phyloP scores from a whole-genome alignment of 2,329 filamentous ascomycete genomes.

The Monosporascus ibericus region DNA sequence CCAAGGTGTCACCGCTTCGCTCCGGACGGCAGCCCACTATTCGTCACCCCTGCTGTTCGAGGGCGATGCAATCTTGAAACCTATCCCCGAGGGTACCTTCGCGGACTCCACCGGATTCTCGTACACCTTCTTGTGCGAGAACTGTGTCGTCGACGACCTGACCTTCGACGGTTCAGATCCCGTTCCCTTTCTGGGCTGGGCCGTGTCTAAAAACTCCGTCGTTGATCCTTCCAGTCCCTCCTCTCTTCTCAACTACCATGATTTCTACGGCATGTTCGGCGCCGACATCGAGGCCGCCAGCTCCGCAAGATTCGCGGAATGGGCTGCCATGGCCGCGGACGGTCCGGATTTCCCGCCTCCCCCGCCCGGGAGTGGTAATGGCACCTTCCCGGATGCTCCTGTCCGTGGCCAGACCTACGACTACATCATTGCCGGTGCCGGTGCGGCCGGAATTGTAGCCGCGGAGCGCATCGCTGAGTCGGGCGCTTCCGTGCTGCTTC shows the following conservation, averaged over 20 bases:
- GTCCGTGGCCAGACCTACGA: slow-evolving; percentile 26
- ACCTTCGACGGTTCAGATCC: neutral
- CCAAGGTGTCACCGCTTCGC: slow-evolving; percentile 29
- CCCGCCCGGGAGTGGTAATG: neutral
- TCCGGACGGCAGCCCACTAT: slow-evolving; percentile 33
- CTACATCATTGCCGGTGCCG: slow-evolving; percentile 33
- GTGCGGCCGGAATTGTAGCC: slow-evolving; percentile 29
- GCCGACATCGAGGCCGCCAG: slow-evolving; percentile 26
- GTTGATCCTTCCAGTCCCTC: slow-evolving; percentile 24
- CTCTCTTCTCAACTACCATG: slow-evolving; percentile 32
- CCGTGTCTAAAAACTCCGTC: slow-evolving; percentile 24
- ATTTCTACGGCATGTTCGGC: slow-evolving; percentile 31
- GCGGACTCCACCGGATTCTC: slow-evolving; percentile 46
- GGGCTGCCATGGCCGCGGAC: slow-evolving; percentile 15
- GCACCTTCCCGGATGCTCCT: slow-evolving; percentile 9
- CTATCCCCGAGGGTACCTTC: slow-evolving; percentile 45
- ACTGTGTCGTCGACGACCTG: slow-evolving; percentile 31
- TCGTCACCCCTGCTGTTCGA: slow-evolving; percentile 39
- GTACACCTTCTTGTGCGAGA: slow-evolving; percentile 47
- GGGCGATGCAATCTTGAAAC: slow-evolving; percentile 31
- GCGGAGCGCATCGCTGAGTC: slow-evolving; percentile 31
- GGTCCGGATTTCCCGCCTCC: slow-evolving; percentile 4
- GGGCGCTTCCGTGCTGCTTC: slow-evolving; percentile 29
- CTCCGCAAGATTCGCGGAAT: slow-evolving; percentile 25
- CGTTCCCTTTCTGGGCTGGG: neutral